These are phyloP conservation scores for Chytriomyces hyalinus DNA, from an alignment of 192 early-diverging fungal genomes.

Conservation along the genomic window DNA sequence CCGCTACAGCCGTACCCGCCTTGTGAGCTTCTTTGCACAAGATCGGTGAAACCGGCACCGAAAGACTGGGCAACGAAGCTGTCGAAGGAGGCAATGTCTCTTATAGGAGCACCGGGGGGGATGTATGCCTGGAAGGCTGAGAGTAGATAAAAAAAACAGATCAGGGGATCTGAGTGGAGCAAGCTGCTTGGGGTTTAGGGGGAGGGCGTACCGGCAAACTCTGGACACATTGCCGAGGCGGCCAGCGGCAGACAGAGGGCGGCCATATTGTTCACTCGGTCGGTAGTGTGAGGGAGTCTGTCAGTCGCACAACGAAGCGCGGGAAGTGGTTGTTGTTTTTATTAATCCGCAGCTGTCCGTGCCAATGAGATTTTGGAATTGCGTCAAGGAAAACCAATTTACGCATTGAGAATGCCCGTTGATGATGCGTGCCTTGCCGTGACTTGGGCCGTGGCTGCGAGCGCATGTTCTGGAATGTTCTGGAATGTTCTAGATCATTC, in stretches of 20 bases:
- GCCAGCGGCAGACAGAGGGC: background rate
- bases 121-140: background rate
- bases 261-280: background rate
- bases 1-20: background rate
- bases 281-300: too few relatives aligned
- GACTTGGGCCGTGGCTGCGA: too few relatives aligned
- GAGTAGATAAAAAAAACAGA: background rate
- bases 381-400: too few relatives aligned
- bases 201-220: background rate
- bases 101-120: background rate
- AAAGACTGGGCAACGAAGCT: background rate
- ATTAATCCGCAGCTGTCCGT: too few relatives aligned
- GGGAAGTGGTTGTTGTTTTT: too few relatives aligned
- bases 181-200: background rate
- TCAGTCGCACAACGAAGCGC: too few relatives aligned
- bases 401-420: too few relatives aligned
- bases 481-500: too few relatives aligned
- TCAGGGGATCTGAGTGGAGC: background rate
- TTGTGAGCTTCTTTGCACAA: background rate
- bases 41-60: background rate
- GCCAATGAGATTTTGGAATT: too few relatives aligned
- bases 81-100: background rate
- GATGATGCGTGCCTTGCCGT: too few relatives aligned
- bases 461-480: too few relatives aligned
- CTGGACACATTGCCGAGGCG: background rate